phyloP scores from a whole-genome alignment of 371 early-diverging fungal genomes.

The Mycotypha africana region DNA sequence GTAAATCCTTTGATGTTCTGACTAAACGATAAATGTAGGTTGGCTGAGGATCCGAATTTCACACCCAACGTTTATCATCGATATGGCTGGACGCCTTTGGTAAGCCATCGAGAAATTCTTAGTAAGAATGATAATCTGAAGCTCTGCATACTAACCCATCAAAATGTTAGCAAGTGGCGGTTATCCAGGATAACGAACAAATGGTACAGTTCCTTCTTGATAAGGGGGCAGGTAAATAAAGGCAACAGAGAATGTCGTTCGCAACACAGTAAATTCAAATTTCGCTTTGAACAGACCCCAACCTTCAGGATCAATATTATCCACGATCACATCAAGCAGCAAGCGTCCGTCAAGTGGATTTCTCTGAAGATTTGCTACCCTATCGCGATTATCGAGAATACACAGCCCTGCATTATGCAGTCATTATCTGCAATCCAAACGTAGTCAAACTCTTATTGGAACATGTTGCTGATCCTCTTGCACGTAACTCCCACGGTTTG shows the following conservation, averaged over 20 bases:
- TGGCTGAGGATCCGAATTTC: constrained; percentile 42
- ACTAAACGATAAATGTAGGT: constrained; percentile 8
- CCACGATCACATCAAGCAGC: constrained; percentile 45
- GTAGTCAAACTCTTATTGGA: constrained; percentile 58
- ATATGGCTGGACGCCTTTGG: constrained; percentile 48
- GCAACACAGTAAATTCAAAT: background rate
- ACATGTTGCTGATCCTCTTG: constrained; percentile 51
- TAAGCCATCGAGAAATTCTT: constrained; percentile 8
- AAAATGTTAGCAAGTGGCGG: constrained; percentile 47
- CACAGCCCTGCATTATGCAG: constrained; percentile 64
- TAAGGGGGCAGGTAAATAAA: constrained; percentile 36
- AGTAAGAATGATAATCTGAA: background rate
- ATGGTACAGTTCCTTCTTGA: constrained; percentile 40
- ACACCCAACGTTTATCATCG: constrained; percentile 41
- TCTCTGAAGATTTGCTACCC: constrained; percentile 39
- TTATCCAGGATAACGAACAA: constrained; percentile 42
- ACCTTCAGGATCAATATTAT: constrained; percentile 41
- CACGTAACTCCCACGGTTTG: constrained; percentile 35
- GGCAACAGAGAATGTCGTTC: background rate
- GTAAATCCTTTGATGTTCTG: background rate
- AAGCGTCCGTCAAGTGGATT: constrained; percentile 35
- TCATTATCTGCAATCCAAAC: constrained; percentile 51
- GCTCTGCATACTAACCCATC: too few species aligned
- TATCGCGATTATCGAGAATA: constrained; percentile 46
- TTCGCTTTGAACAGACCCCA: constrained; percentile 26